phyloP scores from a whole-genome alignment of 164 flowering plant species.

The Vitis rupestris region DNA sequence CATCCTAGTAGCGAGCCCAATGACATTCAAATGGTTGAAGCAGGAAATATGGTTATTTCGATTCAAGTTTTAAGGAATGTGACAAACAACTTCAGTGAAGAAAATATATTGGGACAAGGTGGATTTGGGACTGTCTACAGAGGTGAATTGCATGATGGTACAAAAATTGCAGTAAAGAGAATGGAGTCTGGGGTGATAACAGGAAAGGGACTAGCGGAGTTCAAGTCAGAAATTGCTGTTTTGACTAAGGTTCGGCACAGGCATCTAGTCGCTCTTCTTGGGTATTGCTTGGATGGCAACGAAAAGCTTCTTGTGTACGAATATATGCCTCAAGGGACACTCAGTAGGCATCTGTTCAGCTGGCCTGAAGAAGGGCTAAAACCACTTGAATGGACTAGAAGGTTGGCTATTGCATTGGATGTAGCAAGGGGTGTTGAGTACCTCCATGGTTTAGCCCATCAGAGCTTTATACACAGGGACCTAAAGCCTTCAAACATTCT shows the following conservation, averaged over 20 bases:
- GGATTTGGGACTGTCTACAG: slow-evolving; percentile 78
- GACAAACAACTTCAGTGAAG: slow-evolving; percentile 61
- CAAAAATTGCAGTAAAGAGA: slow-evolving; percentile 78
- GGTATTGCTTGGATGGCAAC: slow-evolving; percentile 74
- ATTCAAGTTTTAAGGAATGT: slow-evolving; percentile 70
- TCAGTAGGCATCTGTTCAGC: slow-evolving; percentile 60
- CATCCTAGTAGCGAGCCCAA: slow-evolving; percentile 36
- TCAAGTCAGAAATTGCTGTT: slow-evolving; percentile 78
- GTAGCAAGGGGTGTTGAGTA: slow-evolving; percentile 86
- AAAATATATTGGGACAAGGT: slow-evolving; percentile 65
- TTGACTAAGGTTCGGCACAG: slow-evolving; percentile 76
- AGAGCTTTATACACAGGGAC: slow-evolving; percentile 81
- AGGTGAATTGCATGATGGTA: slow-evolving; percentile 79
- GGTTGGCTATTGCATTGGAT: slow-evolving; percentile 70
- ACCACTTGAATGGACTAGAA: slow-evolving; percentile 65
- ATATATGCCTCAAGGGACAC: slow-evolving; percentile 83
- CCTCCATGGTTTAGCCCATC: slow-evolving; percentile 77
- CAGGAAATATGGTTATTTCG: slow-evolving; percentile 75
- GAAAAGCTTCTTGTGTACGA: slow-evolving; percentile 81
- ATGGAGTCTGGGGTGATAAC: slow-evolving; percentile 63
- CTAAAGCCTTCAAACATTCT: slow-evolving; percentile 81
- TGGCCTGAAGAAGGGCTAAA: slow-evolving; percentile 65
- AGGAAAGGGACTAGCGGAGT: slow-evolving; percentile 64
- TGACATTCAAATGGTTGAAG: slow-evolving; percentile 69
- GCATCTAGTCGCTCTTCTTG: slow-evolving; percentile 74